A percentile compares a stretch with the other conserved stretches of the same genome.
These are phyloP conservation scores for Rhododendron williamsianum DNA, from an alignment of 148 eudicot species.

Conservation along the genomic window DNA sequence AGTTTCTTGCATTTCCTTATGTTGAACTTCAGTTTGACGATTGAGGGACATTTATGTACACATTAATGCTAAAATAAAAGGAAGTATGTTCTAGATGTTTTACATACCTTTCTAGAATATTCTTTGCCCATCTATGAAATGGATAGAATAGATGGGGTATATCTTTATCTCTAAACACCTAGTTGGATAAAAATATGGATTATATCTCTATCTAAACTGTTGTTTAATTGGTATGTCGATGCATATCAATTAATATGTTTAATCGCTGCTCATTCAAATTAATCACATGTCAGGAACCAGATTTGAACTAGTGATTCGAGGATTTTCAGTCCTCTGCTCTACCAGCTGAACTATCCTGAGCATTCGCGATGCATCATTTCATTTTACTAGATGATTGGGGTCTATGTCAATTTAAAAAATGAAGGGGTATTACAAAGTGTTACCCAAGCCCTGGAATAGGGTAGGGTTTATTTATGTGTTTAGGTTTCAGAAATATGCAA, in stretches of 20 bases:
- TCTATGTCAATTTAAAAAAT: no score
- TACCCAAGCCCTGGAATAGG: background rate
- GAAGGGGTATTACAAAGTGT: no score
- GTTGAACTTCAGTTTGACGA: background rate
- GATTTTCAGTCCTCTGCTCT: no score
- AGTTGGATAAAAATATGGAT: background rate
- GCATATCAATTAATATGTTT: no score
- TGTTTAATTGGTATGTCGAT: no score
- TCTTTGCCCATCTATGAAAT: background rate
- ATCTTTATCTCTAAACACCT: background rate
- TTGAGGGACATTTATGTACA: background rate
- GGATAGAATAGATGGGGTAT: background rate
- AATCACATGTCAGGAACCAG: no score
- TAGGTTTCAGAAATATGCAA: constrained; percentile 1
- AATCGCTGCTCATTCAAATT: no score
- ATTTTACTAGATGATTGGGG: no score
- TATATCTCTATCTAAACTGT: background rate
- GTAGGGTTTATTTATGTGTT: background rate
- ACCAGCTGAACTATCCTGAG: no score
- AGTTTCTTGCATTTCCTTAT: background rate
- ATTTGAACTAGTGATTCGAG: no score
- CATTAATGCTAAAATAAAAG: background rate
- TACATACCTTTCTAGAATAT: background rate
- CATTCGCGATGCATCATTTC: no score
- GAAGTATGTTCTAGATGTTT: background rate